A percentile compares a stretch with the other conserved stretches of the same genome.
Evolutionary conservation across 257 asterid genomes (phyloP).

Genomic region (Solanum sitiens): DNA sequence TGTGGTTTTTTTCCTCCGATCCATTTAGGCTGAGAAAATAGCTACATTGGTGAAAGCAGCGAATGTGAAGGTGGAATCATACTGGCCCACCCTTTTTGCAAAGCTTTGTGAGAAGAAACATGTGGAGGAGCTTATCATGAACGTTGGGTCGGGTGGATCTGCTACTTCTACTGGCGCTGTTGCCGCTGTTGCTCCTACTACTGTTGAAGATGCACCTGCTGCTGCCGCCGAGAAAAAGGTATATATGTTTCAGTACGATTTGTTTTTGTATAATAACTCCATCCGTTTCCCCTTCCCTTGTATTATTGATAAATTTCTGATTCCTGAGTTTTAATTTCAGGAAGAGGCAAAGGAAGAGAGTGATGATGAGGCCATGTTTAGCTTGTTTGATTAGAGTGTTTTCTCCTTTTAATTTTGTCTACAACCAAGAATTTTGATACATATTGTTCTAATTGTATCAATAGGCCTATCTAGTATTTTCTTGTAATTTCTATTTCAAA

Average conservation of each 20-base stretch:
- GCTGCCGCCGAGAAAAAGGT: background rate
- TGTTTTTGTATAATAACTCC: background rate
- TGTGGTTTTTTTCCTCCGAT: background rate
- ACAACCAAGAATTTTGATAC: background rate
- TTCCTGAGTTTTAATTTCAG: background rate
- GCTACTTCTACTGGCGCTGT: background rate
- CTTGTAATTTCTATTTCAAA: background rate
- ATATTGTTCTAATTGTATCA: background rate
- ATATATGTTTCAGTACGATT: background rate
- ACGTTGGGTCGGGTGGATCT: background rate
- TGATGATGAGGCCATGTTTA: background rate
- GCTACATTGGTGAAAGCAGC: background rate
- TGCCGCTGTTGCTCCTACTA: background rate
- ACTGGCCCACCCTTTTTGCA: background rate
- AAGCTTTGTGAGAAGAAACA: background rate
- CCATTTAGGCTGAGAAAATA: background rate
- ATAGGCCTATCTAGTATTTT: background rate
- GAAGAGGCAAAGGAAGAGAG: background rate
- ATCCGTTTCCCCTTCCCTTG: background rate
- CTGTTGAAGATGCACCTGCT: background rate
- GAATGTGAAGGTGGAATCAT: background rate
- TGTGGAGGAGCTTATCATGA: background rate
- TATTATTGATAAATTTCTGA: no score
- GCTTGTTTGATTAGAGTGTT: background rate
- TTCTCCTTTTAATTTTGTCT: no score